These are phyloP conservation scores for Orobanche coerulescens DNA, from an alignment of 257 asterid genomes.

Conservation along the genomic window DNA sequence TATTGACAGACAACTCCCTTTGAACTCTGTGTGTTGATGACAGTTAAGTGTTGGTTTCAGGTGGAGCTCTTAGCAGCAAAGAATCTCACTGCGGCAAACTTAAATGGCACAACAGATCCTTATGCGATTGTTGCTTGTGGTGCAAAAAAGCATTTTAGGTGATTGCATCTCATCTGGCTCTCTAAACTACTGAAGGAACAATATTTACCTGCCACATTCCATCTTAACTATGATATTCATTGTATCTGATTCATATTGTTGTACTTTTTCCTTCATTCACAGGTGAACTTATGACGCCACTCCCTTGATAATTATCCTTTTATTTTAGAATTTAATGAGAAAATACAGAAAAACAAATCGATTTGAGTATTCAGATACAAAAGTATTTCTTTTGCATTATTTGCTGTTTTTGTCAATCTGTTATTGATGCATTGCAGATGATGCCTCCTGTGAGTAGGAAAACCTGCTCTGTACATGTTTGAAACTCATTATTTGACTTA, in stretches of 20 bases:
- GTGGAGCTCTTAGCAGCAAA: conserved; percentile 92
- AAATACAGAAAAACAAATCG: too few species aligned
- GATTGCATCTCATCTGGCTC: conserved; percentile 28
- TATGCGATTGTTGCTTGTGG: conserved; percentile 86
- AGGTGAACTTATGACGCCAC: background rate
- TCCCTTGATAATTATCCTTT: background rate
- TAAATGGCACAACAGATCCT: conserved; percentile 91
- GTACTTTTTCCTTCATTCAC: background rate
- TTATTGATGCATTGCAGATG: background rate
- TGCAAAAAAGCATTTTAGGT: conserved; percentile 84
- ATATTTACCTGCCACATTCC: conserved; percentile 19
- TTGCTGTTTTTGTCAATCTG: background rate
- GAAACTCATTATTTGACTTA: background rate
- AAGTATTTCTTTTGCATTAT: background rate
- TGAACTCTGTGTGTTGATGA: conserved; percentile 1
- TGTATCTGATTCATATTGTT: background rate
- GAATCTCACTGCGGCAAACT: conserved; percentile 75
- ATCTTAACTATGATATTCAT: background rate
- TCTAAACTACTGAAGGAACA: conserved; percentile 15
- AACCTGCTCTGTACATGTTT: background rate
- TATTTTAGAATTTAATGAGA: too few species aligned
- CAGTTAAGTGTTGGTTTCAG: conserved; percentile 34
- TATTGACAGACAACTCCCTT: background rate
- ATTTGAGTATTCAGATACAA: background rate
- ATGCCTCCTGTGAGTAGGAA: too few species aligned